Evolutionary conservation across 768 basidiomycete species (phyloP), one percentile per base, ranked within the genome.

Genomic region (Pleurotus salmoneostramineus): DNA sequence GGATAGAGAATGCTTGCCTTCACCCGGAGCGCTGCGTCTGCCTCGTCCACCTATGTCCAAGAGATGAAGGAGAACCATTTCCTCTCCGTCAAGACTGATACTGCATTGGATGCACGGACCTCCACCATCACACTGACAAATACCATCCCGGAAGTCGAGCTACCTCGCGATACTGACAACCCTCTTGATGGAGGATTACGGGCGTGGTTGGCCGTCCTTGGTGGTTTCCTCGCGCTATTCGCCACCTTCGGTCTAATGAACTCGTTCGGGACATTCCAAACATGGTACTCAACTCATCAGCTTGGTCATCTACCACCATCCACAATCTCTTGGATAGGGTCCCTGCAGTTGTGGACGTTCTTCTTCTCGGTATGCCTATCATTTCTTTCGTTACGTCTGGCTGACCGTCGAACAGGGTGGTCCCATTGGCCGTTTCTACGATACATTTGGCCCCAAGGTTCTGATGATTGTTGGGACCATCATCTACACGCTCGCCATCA

Each of bases 191-290:
- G 71, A 17, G 68, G 71, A 14, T 50, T 65, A 35, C 70, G 66
- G 63, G 74, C 72, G 12, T 73, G 72, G 71, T 64, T 88, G 12
- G 77, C 82, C 1, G 81, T 89, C 37, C 65, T 83, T 43, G 89
- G 88, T 0, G 84, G 85, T 0, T 87, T 85, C 67, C 65, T 87
- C 31, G 83, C 83, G 6, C 73, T 89, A 6, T 83, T 88, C 70
- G 85, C 80, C 65, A 83, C 85, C 2, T 88, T 90, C 66, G 88
- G 88, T 6, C 85, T 83, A 62, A 82, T 89, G 74, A 85, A 77
- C 54, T 80, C 87, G 46, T 90, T 89, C 61, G 88, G 88, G 12
- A 86, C 85, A 43, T 90, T 83, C 66, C 85, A 88, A 66, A 70
- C 82, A 10, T 89, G 83, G 82, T 89, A 90, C 62, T 73, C 77